Evolutionary conservation across 2,329 filamentous ascomycete genomes (phyloP), one percentile per base, ranked within the genome.

Genomic region (Fusarium torreyae): DNA sequence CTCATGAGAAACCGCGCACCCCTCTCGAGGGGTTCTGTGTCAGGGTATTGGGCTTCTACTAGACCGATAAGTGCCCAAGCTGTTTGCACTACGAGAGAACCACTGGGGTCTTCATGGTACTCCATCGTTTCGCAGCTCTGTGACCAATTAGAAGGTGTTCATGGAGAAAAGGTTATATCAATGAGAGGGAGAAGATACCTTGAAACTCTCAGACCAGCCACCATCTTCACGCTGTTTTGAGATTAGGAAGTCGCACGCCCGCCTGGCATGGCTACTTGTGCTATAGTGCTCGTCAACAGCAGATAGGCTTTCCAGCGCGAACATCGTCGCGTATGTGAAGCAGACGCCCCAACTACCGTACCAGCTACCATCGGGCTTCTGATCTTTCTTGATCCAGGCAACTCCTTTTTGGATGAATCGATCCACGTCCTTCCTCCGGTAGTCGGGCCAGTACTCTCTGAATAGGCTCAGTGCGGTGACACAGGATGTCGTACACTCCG

Each of bases 291-390:
- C 94, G 13, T 94, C 94, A 7, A 93, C 88, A 51, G 89, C 91
- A 6, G 89, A 87, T 67, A 99, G 83, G 66, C 92, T 93, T 78
- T 98, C 94, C 2, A 98, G 85, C 0, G 94, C 94, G 81, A 99
- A 99, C 94, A 98, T 96, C 68, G 89, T 92, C 2, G 94, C 96
- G 77, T 99, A 99, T 0, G 94, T 97, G 80, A 97, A 98, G 82
- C 96, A 99, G 74, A 99, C 95, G 53, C 93, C 95, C 96, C 96
- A 99, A 77, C 89, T 94, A 45, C 96, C 96, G 77, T 98, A 98
- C 95, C 95, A 98, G 63, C 91, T 92, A n/a, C 95, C 96, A 74
- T 98, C 94, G 0, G 85, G 78, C 3, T 88, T 84, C 81, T 98
- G 95, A 3, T 89, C 87, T 3, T 85, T 85, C 75, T 94, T 92